phyloP scores from a whole-genome alignment of 805 yeast species.

The Candida ovalis region DNA sequence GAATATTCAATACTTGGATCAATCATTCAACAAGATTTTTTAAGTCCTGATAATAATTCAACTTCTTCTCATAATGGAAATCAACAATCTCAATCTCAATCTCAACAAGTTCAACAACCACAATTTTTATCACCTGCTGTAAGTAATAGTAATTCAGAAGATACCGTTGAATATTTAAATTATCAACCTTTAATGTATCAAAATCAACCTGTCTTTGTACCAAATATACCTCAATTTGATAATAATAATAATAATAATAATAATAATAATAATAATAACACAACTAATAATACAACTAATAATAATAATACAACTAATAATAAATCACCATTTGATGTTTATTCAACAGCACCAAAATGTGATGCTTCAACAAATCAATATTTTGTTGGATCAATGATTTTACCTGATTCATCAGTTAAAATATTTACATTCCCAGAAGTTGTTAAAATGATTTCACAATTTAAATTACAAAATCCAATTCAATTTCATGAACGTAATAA shows the following conservation, averaged over 20 bases:
- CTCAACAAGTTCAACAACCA: slow-evolving; percentile 4
- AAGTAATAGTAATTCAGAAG: slow-evolving; percentile 32
- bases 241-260: slow-evolving; percentile 2
- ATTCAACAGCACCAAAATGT: slow-evolving; percentile 38
- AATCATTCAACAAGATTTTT: slow-evolving; percentile 49
- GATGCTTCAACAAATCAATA: slow-evolving; percentile 65
- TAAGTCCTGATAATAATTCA: slow-evolving; percentile 13
- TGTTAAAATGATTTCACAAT: slow-evolving; percentile 39
- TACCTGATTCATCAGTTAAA: slow-evolving; percentile 30
- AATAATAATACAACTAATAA: neutral
- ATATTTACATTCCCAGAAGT: slow-evolving; percentile 58
- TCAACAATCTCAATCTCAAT: slow-evolving; percentile 1
- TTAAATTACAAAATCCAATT: slow-evolving; percentile 38
- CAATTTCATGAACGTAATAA: slow-evolving; percentile 32
- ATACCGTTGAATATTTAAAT: slow-evolving; percentile 20
- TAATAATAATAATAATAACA: slow-evolving; percentile 3
- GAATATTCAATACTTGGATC: slow-evolving; percentile 69
- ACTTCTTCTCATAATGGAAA: neutral
- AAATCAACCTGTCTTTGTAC: slow-evolving; percentile 6
- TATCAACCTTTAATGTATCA: slow-evolving; percentile 25
- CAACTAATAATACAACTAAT: neutral
- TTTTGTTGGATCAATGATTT: slow-evolving; percentile 48
- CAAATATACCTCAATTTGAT: neutral
- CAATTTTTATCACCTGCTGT: slow-evolving; percentile 32
- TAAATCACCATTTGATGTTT: neutral